A percentile compares a stretch with the other conserved stretches of the same genome.
These are phyloP conservation scores for Verticillium nonalfalfae DNA, from an alignment of 2,329 filamentous ascomycete species.

Conservation along the genomic window DNA sequence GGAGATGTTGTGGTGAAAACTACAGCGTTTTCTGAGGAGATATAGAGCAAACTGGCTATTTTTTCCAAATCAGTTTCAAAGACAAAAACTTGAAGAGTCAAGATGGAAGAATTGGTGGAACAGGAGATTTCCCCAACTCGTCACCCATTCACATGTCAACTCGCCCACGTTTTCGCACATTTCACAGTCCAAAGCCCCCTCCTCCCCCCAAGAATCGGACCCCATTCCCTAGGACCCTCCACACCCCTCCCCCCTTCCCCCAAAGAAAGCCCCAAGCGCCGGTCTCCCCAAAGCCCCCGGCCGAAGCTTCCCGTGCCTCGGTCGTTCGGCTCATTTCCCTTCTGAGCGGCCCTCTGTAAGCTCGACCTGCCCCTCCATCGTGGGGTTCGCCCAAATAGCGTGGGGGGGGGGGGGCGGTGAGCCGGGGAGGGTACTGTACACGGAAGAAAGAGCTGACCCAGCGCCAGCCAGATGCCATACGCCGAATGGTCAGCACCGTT, in stretches of 20 bases:
- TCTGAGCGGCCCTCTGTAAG: neutral
- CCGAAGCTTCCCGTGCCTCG: slow-evolving; percentile 5
- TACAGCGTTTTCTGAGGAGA: no score
- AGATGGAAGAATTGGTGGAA: neutral
- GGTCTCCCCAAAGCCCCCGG: neutral
- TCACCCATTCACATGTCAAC: neutral
- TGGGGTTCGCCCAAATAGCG: neutral
- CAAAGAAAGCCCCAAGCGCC: neutral
- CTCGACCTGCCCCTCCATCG: neutral
- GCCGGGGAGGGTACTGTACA: neutral
- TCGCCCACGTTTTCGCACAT: neutral
- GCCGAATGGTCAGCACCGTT: neutral
- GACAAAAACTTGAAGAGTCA: neutral
- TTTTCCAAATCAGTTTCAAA: no score
- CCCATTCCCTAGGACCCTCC: neutral
- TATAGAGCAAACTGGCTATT: neutral
- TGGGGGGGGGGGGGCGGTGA: neutral
- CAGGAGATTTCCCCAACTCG: neutral
- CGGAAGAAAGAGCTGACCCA: no score
- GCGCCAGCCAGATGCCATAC: no score
- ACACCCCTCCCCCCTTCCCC: neutral
- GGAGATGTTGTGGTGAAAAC: neutral
- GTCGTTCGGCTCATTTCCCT: slow-evolving; percentile 11
- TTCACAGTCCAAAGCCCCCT: neutral
- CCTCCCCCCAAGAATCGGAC: neutral